Evolutionary conservation across 2,329 filamentous ascomycete genomes (phyloP), one percentile per base, ranked within the genome.

Genomic region (Beauveria brongniartii): DNA sequence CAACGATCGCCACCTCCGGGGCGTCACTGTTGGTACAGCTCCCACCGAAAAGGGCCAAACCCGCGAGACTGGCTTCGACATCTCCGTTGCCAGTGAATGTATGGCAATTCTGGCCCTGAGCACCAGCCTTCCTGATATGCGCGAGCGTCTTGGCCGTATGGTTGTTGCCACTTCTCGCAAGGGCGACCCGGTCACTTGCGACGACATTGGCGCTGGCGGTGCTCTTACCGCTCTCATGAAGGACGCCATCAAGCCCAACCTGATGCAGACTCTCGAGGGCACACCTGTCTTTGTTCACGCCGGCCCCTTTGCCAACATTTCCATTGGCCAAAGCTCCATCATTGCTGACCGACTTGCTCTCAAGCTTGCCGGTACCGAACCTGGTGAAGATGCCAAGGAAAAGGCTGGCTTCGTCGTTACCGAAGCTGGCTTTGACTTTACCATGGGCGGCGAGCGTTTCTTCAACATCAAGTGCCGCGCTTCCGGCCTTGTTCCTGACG

Each of bases 401-500:
- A 93, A 94, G 80, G 85, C 90, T 34, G 94, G 94, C 10, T 97
- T 94, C 69, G 93, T 97, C 24, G 87, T 99, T 43, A 99, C 94
- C 1, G 94, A 99, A 75, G 93, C 94, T 58, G 94, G 94, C 10
- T 99, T 99, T 74, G 94, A 99, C 76, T 99, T 99, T 78, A 97
- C 94, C 69, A 99, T 99, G 94, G 94, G 94, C 65, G 94, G 94
- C 65, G 94, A 99, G 82, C 89, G 94, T 57, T 99, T 99, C 83
- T 97, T 99, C 86, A 97, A 99, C 80, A 97, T 99, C 82, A 99
- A 99, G 82, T 97, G 94, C 79, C 89, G 94, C 63, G 90, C 92
- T 10, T 97, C 93, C 6, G 93, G 93, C 26, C 87, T 99, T 51
- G 85, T 91, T 2, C 94, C 94, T 2, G 94, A 99, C 70, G 91